phyloP scores from a whole-genome alignment of 2,329 filamentous ascomycete genomes.

The Colletotrichum scovillei region DNA sequence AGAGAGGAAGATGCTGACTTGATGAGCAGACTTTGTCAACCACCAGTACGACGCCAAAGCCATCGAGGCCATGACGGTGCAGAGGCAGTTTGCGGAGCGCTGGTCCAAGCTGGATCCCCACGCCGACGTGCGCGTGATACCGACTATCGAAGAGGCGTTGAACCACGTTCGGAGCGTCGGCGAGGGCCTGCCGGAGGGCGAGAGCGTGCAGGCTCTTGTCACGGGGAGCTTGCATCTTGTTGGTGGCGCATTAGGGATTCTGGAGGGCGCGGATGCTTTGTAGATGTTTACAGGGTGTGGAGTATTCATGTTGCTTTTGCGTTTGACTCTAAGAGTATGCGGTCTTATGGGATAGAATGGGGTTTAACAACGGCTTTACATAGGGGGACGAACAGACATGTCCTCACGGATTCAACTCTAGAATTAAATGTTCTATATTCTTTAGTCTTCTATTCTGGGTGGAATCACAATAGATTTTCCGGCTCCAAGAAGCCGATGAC shows the following conservation, averaged over 20 bases:
- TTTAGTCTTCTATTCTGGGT: too few relatives aligned
- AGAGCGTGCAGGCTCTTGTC: conserved; percentile 64
- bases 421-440: not conserved
- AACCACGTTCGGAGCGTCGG: conserved; percentile 40
- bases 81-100: conserved; percentile 63
- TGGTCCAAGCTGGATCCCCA: conserved; percentile 61
- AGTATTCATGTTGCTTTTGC: too few relatives aligned
- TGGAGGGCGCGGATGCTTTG: conserved; percentile 31
- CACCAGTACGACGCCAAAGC: conserved; percentile 62
- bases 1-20: not conserved
- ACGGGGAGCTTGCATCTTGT: conserved; percentile 90
- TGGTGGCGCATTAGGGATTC: conserved; percentile 71
- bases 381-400: not conserved
- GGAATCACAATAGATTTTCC: conserved; percentile 10
- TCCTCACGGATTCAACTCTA: conserved; percentile 30
- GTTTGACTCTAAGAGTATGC: too few relatives aligned
- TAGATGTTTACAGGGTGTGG: not conserved
- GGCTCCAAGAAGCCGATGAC: conserved; percentile 60
- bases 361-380: not conserved
- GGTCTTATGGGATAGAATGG: not conserved
- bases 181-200: conserved; percentile 42
- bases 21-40: conserved; percentile 64
- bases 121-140: conserved; percentile 57
- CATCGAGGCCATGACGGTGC: conserved; percentile 62
- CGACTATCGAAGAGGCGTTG: conserved; percentile 68